These are phyloP conservation scores for Exobasidium cylindrosporum DNA, from an alignment of 1,284 basidiomycete species.

Conservation along the genomic window DNA sequence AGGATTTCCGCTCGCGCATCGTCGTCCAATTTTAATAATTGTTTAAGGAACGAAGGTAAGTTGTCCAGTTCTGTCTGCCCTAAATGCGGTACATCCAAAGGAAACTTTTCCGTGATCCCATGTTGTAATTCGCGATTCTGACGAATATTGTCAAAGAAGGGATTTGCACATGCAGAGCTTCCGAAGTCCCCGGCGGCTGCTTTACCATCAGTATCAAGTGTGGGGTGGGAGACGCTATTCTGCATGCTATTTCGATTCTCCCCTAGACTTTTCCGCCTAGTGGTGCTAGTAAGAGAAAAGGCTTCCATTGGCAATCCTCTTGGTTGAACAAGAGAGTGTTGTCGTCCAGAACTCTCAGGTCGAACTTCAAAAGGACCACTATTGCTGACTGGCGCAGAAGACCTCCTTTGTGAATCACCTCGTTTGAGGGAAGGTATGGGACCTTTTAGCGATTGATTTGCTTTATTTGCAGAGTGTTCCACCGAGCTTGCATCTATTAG, in stretches of 20 bases:
- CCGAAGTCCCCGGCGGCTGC: not conserved
- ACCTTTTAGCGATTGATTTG: not conserved
- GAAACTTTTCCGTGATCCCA: conserved; percentile 61
- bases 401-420: not conserved
- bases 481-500: conserved; percentile 3
- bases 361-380: not conserved
- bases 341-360: not conserved
- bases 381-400: not conserved
- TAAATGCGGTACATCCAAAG: conserved; percentile 39
- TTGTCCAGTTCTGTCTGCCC: conserved; percentile 49
- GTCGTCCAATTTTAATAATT: conserved; percentile 62
- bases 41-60: conserved; percentile 76
- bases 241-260: not conserved
- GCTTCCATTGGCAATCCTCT: conserved; percentile 45
- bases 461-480: not conserved
- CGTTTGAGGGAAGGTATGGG: not conserved
- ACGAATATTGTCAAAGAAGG: conserved; percentile 79
- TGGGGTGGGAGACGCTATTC: not conserved
- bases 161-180: conserved; percentile 35
- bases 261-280: conserved; percentile 18
- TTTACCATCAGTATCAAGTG: not conserved
- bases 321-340: conserved; percentile 37
- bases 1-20: conserved; percentile 73
- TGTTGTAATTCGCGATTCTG: conserved; percentile 87
- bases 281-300: conserved; percentile 38